phyloP scores from a whole-genome alignment of 768 basidiomycete genomes.

The Leccinum variicolor region DNA sequence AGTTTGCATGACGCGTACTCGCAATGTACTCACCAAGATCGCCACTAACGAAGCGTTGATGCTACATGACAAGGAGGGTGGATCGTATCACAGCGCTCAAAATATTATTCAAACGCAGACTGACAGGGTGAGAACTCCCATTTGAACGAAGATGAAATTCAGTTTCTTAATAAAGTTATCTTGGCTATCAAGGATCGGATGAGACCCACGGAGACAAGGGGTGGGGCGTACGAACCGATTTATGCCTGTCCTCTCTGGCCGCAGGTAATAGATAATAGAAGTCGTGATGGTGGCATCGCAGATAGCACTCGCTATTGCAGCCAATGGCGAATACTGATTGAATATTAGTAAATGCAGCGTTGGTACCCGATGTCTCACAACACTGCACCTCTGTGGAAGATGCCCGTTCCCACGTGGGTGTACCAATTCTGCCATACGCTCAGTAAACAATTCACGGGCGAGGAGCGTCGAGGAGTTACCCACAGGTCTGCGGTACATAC shows the following conservation, averaged over 20 bases:
- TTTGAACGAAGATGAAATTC: slow-evolving; percentile 15
- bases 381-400: slow-evolving; percentile 3
- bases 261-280: slow-evolving; percentile 16
- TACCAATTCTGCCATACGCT: slow-evolving; percentile 2
- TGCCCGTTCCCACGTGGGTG: slow-evolving; percentile 4
- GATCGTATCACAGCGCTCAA: not conserved
- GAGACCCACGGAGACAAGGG: not conserved
- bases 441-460: not conserved
- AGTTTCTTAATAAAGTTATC: slow-evolving; percentile 11
- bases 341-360: not conserved
- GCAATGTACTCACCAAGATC: slow-evolving; percentile 7
- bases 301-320: slow-evolving; percentile 13
- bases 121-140: slow-evolving; percentile 19
- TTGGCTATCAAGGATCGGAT: not conserved
- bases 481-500: slow-evolving; percentile 4
- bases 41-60: slow-evolving; percentile 8
- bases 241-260: slow-evolving; percentile 5
- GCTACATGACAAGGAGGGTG: not conserved
- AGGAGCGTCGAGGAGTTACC: not conserved
- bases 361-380: not conserved
- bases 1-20: not conserved
- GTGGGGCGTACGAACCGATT: slow-evolving; percentile 6
- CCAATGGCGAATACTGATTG: slow-evolving; percentile 7
- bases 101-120: not conserved
- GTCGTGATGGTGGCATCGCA: slow-evolving; percentile 21